phyloP scores from a whole-genome alignment of 306 rosid species.

The Glycine soja region DNA sequence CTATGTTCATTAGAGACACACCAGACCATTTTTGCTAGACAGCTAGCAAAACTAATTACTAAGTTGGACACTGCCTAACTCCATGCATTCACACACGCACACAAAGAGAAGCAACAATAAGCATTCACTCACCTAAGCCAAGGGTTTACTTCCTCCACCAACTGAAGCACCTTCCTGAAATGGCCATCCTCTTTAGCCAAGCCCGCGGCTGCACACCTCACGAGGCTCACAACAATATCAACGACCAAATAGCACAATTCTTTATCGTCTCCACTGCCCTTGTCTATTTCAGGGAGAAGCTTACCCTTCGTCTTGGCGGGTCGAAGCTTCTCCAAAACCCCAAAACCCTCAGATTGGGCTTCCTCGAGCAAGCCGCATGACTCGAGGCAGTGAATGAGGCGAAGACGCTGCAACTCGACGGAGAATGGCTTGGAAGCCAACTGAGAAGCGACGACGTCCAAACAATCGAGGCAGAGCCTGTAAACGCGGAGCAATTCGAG shows the following conservation, averaged over 20 bases:
- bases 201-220: slow-evolving; percentile 64
- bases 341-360: slow-evolving; percentile 62
- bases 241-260: slow-evolving; percentile 59
- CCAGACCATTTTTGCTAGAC: not conserved
- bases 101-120: slow-evolving; percentile 1
- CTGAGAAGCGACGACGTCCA: slow-evolving; percentile 63
- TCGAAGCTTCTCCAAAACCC: slow-evolving; percentile 64
- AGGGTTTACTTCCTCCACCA: slow-evolving; percentile 76
- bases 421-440: slow-evolving; percentile 66
- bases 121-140: slow-evolving; percentile 65
- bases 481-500: slow-evolving; percentile 60
- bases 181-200: slow-evolving; percentile 53
- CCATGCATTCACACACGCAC: not conserved
- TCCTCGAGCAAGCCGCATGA: slow-evolving; percentile 54
- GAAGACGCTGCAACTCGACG: slow-evolving; percentile 63
- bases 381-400: slow-evolving; percentile 66
- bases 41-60: not conserved
- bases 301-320: slow-evolving; percentile 38
- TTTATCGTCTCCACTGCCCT: slow-evolving; percentile 54
- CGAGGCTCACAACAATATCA: slow-evolving; percentile 60
- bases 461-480: slow-evolving; percentile 70
- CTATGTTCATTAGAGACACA: not conserved
- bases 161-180: slow-evolving; percentile 58
- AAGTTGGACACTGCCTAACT: not conserved
- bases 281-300: slow-evolving; percentile 60